Base-by-base conservation (phyloP, 306 rosid genomes). In the Corylus americana region DNA sequence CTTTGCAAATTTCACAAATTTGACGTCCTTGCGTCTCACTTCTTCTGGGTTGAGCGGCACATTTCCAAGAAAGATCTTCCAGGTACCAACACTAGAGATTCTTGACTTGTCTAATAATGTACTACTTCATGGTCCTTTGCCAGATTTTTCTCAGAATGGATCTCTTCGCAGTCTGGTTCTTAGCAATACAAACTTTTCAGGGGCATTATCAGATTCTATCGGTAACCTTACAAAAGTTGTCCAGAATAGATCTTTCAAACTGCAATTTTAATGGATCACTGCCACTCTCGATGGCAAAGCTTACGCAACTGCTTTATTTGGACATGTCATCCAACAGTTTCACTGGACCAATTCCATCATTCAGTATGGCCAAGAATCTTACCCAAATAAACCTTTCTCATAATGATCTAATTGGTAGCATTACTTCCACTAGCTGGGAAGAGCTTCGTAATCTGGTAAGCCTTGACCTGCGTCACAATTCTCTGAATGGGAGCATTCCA, bases 291-390 rank as follows among this genome's bases (percentile, higher is more conserved):
- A 10, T 86, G 53, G 81, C 80, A 27, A 7, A 82, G 8, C 85
- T 86, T 54, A 74, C 79, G 47, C 39, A 80, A 42, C 77, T 88
- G 44, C 74, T 70, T 59, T 5, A 71, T 68, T 50, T 86, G 12
- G 87, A 86, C 55, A 13, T 88, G 31, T 86, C 85, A 0, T 58
- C 0, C 1, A 88, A 88, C 31, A 71, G 75, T 4, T 80, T 88
- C 70, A 67, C 48, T 1, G 86, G 91, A 25, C 50, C 66, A 5
- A 71, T 88, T 1, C 91, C 91, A 69, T 85, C 86, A 18, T 83
- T 85, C 16, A 76, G 64, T 12, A 76, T 10, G 55, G 73, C 88
- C 68, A 82, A 74, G 64, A 66, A 51, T 29, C 86, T 87, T 45
- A 66, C 50, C 27, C 13, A 63, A 54, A 31, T 87, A 10, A 78